Base-by-base conservation (phyloP, 2,329 filamentous ascomycete species). In the Sclerotinia subarctica region DNA sequence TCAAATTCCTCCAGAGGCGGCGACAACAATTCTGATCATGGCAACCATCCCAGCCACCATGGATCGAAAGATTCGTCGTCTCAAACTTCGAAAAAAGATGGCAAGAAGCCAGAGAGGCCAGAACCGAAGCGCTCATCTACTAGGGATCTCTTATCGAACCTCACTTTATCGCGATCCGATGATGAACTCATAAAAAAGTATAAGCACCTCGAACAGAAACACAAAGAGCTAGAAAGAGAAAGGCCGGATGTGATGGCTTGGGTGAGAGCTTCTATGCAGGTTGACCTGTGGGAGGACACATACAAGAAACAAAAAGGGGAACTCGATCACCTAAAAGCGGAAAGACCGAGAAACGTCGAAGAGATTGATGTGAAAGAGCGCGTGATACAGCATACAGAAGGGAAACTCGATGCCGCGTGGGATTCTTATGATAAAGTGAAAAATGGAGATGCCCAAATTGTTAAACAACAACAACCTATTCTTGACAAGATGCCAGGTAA, bases 141-240 rank as follows among this genome's bases (percentile, higher is more conserved):
- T 11, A 49, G 13, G 3, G 35, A 13, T 62, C 8, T 62, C 6
- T 44, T 60, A 4, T 10, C 57, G 7, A n/a, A 1, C 13, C 19
- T 60, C 19, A n/a, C 57, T 0, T 46, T 59, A n/a, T 11, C 26
- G 15, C 44, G 58, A 15, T 7, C 1, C 29, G 21, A 38, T 11
- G 13, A 15, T 17, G 7, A 19, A 5, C 6, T 17, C 7, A 24
- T 8, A 21, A 6, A 38, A 4, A 11, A 24, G 7, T 21, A 62
- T 17, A 11, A 19, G 4, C 13, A 13, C n/a, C 44, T 62, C 6
- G 5, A 49, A 35, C 0, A 10, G 15, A 8, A 24, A 35, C 29
- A 49, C 3, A 2, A 0, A 38, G 1, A 3, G 8, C 21, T 49
- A 17, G 3, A 38, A 7, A 4, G 1, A 5, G 0, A 5, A 17